phyloP scores from a whole-genome alignment of 1,139 yeast species.

The Spathaspora jeffriesii region DNA sequence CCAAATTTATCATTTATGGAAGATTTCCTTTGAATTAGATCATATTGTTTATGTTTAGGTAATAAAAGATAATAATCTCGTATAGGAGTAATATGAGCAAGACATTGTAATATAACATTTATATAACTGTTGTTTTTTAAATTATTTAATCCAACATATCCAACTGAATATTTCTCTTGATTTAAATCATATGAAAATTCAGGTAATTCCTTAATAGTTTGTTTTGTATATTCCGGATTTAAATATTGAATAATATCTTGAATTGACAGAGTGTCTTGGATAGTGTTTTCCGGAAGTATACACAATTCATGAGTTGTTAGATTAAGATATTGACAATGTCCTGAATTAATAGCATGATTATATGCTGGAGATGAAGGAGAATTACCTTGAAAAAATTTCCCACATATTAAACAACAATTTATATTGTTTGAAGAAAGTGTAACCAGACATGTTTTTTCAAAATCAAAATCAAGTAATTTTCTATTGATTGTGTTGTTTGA shows the following conservation, averaged over 20 bases:
- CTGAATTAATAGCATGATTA: slow-evolving; percentile 59
- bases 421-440: slow-evolving; percentile 62
- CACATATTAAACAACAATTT: slow-evolving; percentile 75
- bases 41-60: slow-evolving; percentile 10
- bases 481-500: slow-evolving; percentile 41
- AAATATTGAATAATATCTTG: slow-evolving; percentile 53
- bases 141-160: slow-evolving; percentile 66
- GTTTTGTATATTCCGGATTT: slow-evolving; percentile 48
- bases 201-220: slow-evolving; percentile 22
- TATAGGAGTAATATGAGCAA: slow-evolving; percentile 55
- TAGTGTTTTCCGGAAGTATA: slow-evolving; percentile 61
- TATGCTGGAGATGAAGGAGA: slow-evolving; percentile 65
- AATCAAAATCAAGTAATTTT: slow-evolving; percentile 64
- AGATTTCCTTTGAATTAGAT: slow-evolving; percentile 10
- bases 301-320: slow-evolving; percentile 50
- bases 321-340: slow-evolving; percentile 66
- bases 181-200: slow-evolving; percentile 36
- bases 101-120: slow-evolving; percentile 56
- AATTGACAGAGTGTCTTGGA: slow-evolving; percentile 21
- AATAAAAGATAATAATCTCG: slow-evolving; percentile 51
- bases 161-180: slow-evolving; percentile 52
- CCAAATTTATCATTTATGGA: slow-evolving; percentile 38
- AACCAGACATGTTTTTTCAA: slow-evolving; percentile 65
- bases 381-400: slow-evolving; percentile 73
- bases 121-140: slow-evolving; percentile 49